These are phyloP conservation scores for Ulota crispa DNA, from an alignment of 225 moss, liverwort and hornwort species.

Conservation along the genomic window DNA sequence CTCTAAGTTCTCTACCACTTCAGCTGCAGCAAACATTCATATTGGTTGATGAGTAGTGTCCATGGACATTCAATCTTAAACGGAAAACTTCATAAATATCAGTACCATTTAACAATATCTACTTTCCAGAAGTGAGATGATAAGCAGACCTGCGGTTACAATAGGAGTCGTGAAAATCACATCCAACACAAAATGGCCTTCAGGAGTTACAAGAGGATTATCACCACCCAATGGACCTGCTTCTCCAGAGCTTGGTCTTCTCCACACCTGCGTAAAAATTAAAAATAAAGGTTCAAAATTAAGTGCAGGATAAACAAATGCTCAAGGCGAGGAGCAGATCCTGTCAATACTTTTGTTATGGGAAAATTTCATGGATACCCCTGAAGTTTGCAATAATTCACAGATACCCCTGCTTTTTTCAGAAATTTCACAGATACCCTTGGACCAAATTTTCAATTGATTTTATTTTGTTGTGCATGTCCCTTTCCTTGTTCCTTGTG, in stretches of 20 bases:
- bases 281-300: background rate
- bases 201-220: slow-evolving; percentile 55
- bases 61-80: slow-evolving; percentile 1
- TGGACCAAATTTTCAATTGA: too few species aligned
- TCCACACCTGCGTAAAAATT: slow-evolving; percentile 51
- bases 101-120: background rate
- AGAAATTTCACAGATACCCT: too few species aligned
- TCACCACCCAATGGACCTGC: slow-evolving; percentile 63
- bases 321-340: slow-evolving; percentile 2
- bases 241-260: slow-evolving; percentile 65
- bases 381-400: too few species aligned
- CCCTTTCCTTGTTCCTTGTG: too few species aligned
- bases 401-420: too few species aligned
- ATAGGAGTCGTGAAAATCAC: slow-evolving; percentile 66
- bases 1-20: slow-evolving; percentile 60
- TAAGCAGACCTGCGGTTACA: slow-evolving; percentile 37
- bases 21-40: slow-evolving; percentile 41
- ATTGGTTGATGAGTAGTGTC: background rate
- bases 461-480: too few species aligned
- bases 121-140: background rate
- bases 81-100: background rate
- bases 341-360: background rate
- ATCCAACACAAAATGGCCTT: slow-evolving; percentile 64
- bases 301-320: background rate
- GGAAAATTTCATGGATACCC: too few species aligned